A percentile compares a stretch with the other conserved stretches of the same genome.
Conservation (phyloP, 2,329 filamentous ascomycete species). For the Epichloe glyceriae region DNA sequence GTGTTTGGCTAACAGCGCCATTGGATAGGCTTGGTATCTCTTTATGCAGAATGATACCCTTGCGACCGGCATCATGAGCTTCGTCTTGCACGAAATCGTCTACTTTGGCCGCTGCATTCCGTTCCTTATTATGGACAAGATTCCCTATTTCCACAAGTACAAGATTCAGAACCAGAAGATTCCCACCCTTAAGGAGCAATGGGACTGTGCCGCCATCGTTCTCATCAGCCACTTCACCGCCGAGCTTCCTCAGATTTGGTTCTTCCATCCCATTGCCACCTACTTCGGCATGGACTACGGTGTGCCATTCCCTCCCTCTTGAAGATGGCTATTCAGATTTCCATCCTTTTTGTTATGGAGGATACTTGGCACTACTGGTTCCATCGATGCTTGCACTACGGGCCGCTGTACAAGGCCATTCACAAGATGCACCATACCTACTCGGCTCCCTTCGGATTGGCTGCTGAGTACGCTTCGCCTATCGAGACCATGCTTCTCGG, state of each 20-base stretch:
- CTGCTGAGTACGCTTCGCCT: slow-evolving; percentile 93
- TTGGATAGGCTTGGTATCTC: slow-evolving; percentile 69
- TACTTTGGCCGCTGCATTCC: slow-evolving; percentile 90
- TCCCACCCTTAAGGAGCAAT: slow-evolving; percentile 86
- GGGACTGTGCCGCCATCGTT: slow-evolving; percentile 84
- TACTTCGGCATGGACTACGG: slow-evolving; percentile 79
- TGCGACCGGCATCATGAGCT: slow-evolving; percentile 95
- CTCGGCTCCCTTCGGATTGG: slow-evolving; percentile 90
- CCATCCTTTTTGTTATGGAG: slow-evolving; percentile 88
- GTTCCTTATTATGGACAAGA: slow-evolving; percentile 82
- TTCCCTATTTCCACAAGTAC: slow-evolving; percentile 81
- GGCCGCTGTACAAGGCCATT: slow-evolving; percentile 86
- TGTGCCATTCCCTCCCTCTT: slow-evolving; percentile 71
- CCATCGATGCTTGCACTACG: slow-evolving; percentile 87
- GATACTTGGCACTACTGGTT: slow-evolving; percentile 98
- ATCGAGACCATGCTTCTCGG: slow-evolving; percentile 95
- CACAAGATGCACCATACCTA: slow-evolving; percentile 99
- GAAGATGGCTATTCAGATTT: slow-evolving; percentile 85
- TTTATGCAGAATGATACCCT: slow-evolving; percentile 97
- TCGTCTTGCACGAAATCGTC: slow-evolving; percentile 82
- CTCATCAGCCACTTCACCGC: slow-evolving; percentile 94
- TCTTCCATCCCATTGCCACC: slow-evolving; percentile 94
- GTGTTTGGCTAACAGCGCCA: not conserved
- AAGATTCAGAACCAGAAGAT: slow-evolving; percentile 90
- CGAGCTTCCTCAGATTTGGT: slow-evolving; percentile 96